Evolutionary conservation across 176 grass and related monocot species (phyloP), one percentile per base, ranked within the genome.

Genomic region (Dendrocalamus sinicus): DNA sequence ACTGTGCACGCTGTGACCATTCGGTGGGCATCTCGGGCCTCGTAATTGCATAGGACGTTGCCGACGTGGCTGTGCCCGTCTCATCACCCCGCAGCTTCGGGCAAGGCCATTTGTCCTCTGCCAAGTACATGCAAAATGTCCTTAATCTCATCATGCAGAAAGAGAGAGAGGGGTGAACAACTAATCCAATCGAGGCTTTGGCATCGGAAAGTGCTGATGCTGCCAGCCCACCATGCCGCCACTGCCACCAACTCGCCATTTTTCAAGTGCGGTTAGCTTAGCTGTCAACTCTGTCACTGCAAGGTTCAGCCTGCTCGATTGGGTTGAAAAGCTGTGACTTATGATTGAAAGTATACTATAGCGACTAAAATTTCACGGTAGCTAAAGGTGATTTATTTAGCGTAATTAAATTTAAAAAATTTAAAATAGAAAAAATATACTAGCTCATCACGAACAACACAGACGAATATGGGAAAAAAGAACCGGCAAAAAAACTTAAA

Each of bases 281-380:
- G 41, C 64, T 66, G 81, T 84, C 87, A 89, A 89, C 87, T 65
- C 35, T 41, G 44, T 64, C 74, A 53, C 73, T 6, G 23, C 23
- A 37, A 39, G 37, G 22, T 67, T 85, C 1, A 30, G 28, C 28
- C 26, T 26, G 26, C 26, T 26, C 26, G 26, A 1, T 26, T 26
- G 26, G 26, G 26, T 1, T 26, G 26, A 1, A 26, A 26, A 26
- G 26, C 26, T 26, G 26, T 26, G 26, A 1, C 1, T 26, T 26
- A 26, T 26, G 1, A 1, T 26, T 26, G 26, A 26, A 26, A 26
- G 1, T 26, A 26, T 1, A 26, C 1, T 1, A 1, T 26, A 26
- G 26, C 26, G 26, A 1, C 1, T 26, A 1, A 26, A 26, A 26
- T 26, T 26, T 26, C 26, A 26, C 26, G 0, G 1, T 26, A 26